A percentile compares a stretch with the other conserved stretches of the same genome.
phyloP scores from a whole-genome alignment of 306 rosid species.

The Begonia peltatifolia region DNA sequence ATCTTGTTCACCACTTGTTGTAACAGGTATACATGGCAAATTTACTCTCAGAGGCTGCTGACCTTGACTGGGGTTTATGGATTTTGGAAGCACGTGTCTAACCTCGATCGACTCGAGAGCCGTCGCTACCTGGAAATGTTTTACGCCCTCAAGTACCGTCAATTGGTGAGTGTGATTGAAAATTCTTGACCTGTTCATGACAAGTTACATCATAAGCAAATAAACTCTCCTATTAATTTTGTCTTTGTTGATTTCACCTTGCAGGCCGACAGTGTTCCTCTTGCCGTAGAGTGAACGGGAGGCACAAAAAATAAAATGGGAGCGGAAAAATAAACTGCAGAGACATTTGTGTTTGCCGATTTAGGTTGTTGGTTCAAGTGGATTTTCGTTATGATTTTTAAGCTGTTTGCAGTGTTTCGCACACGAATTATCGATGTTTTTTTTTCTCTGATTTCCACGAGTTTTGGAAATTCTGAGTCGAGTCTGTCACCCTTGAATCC shows the following conservation, averaged over 20 bases:
- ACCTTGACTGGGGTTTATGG: constrained; percentile 94
- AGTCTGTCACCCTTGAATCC: too few species aligned
- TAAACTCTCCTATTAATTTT: too few species aligned
- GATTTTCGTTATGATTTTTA: too few species aligned
- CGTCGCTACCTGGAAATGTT: constrained; percentile 98
- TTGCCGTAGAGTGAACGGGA: constrained; percentile 5
- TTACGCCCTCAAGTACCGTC: constrained; percentile 90
- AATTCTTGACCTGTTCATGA: too few species aligned
- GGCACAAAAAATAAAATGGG: background rate
- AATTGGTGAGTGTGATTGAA: constrained; percentile 35
- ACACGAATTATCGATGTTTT: too few species aligned
- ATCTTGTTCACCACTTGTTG: too few species aligned
- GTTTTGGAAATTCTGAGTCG: too few species aligned
- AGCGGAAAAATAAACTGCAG: background rate
- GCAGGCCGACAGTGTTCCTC: constrained; percentile 12
- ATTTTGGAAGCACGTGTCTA: constrained; percentile 97
- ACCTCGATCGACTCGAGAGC: constrained; percentile 88
- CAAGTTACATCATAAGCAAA: too few species aligned
- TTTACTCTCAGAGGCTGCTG: constrained; percentile 88
- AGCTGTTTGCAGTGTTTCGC: too few species aligned
- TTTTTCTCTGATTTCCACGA: too few species aligned
- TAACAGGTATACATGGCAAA: constrained; percentile 84
- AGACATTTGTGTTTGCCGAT: background rate
- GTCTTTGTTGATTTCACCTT: too few species aligned
- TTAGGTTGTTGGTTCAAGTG: background rate